phyloP scores from a whole-genome alignment of 176 grass and related monocot species.

The Leersia perrieri region DNA sequence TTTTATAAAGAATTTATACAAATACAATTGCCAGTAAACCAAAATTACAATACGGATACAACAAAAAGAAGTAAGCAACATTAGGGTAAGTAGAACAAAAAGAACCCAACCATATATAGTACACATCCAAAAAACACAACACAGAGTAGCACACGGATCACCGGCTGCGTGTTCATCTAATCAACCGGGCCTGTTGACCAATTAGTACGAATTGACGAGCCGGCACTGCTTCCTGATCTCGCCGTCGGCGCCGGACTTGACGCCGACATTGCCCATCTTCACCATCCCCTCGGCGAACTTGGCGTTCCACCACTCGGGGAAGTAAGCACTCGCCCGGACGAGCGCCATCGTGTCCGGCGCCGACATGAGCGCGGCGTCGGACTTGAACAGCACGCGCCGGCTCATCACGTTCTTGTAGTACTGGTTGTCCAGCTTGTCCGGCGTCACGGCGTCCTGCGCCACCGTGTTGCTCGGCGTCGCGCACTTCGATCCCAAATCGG shows the following conservation, averaged over 20 bases:
- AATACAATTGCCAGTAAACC: not conserved
- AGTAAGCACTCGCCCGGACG: not conserved
- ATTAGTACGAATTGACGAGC: conserved; percentile 14
- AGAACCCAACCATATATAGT: not conserved
- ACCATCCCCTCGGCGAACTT: conserved; percentile 36
- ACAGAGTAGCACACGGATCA: too few relatives aligned
- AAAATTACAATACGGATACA: not conserved
- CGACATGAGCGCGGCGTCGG: conserved; percentile 38
- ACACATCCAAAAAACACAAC: too few relatives aligned
- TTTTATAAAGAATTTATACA: not conserved
- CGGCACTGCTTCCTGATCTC: conserved; percentile 39
- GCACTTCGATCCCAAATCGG: conserved; percentile 10
- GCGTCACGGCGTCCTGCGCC: conserved; percentile 28
- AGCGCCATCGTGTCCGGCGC: not conserved
- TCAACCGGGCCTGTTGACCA: not conserved
- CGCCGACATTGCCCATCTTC: conserved; percentile 32
- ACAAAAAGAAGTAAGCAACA: not conserved
- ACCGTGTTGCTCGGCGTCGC: not conserved
- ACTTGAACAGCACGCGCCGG: conserved; percentile 40
- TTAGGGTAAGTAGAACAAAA: not conserved
- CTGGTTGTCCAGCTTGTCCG: conserved; percentile 25
- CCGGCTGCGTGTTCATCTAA: too few relatives aligned
- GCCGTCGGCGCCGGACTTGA: conserved; percentile 32
- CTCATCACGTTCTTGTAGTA: conserved; percentile 37
- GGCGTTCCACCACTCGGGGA: not conserved